Evolutionary conservation across 495 filamentous ascomycete genomes (phyloP).

Genomic region (Xylaria acuta): DNA sequence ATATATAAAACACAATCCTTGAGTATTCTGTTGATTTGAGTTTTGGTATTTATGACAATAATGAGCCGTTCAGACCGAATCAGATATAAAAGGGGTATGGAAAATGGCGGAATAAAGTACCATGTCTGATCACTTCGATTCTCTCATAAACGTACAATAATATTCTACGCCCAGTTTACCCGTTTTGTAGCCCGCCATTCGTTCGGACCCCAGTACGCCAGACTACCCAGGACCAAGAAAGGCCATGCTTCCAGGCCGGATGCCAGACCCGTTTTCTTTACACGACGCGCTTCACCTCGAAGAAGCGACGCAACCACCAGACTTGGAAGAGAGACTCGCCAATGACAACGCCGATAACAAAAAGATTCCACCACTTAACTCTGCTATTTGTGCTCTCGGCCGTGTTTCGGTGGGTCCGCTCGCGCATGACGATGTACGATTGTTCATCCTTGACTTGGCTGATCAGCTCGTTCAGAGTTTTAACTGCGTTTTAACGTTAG

Average conservation of each 20-base stretch:
- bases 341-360: conserved; percentile 87
- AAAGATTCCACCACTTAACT: conserved; percentile 99
- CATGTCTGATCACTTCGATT: conserved; percentile 30
- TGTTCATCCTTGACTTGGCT: conserved; percentile 96
- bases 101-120: conserved; percentile 11
- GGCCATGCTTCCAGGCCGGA: conserved; percentile 1
- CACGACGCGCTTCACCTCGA: conserved; percentile 73
- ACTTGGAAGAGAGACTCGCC: conserved; percentile 97
- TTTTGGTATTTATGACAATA: background rate
- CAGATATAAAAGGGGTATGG: background rate
- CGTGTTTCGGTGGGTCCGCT: conserved; percentile 95
- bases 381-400: conserved; percentile 96
- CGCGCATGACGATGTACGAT: conserved; percentile 92
- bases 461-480: conserved; percentile 81
- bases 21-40: no score
- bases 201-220: conserved; percentile 35
- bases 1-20: background rate
- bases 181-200: conserved; percentile 27
- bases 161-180: conserved; percentile 16
- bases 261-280: conserved; percentile 23
- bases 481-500: conserved; percentile 60
- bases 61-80: background rate
- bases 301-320: conserved; percentile 99
- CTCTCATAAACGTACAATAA: conserved; percentile 24
- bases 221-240: conserved; percentile 35